Base-by-base conservation (phyloP, 1,139 yeast genomes). In the Yamadazyma epiphylla region DNA sequence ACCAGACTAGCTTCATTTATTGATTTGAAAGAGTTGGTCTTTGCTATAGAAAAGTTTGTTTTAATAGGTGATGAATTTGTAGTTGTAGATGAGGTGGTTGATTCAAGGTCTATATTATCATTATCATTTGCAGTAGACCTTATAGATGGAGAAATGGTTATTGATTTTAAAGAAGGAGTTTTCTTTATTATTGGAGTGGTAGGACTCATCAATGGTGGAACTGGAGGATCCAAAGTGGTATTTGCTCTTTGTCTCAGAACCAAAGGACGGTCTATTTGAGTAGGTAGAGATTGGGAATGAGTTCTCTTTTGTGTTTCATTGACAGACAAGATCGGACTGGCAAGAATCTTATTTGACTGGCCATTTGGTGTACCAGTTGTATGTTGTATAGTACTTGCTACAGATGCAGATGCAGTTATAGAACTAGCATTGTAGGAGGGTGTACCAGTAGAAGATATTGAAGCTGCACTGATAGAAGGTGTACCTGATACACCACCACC, bases 141-240 rank as follows among this genome's bases (percentile, higher is more conserved):
- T 3, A 55, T 42, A 22, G 64, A 60, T 3, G 70, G 70, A 4
- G 70, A 62, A 5, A 64, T 63, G 3, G 69, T 61, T 19, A 64
- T 51, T 8, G 69, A 60, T 33, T 63, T 64, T 16, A 64, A 41
- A 3, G 68, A 61, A 5, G 67, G 62, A 2, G 66, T 51, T 31
- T 54, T 53, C n/a, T 37, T 41, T 12, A 47, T 39, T 14, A 41
- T 32, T 13, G 59, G 57, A 13, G 54, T 48, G 3, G 43, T 39
- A 6, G 56, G 55, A 6, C 42, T 24, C n/a, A 13, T 12, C 5
- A 19, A n/a, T 7, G 39, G 41, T 5, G 39, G 25, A 13, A 31
- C 26, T 7, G 42, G 36, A 21, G 41, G 38, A 8, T 35, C 32
- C 6, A 38, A 25, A 4, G 38, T 26, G 5, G 46, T 43, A 29